Percentiles rank a stretch among this genome's conserved stretches.
Conservation (phyloP, 441 rosid genomes). For the Erysimum pusillum region DNA sequence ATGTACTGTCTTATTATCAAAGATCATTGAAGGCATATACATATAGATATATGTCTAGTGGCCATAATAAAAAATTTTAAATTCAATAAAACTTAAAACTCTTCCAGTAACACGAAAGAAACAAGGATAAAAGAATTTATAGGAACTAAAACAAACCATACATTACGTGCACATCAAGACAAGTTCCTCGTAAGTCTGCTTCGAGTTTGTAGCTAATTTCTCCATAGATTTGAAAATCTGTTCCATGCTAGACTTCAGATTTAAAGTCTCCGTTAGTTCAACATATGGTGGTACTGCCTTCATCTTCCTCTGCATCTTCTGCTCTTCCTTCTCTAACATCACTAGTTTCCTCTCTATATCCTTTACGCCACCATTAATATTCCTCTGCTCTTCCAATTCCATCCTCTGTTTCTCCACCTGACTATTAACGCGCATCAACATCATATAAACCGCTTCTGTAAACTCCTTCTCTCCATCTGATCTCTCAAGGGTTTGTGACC, state of each 20-base stretch:
- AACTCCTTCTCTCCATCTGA: conserved; percentile 48
- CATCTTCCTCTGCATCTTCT: conserved; percentile 42
- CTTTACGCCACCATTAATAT: conserved; percentile 40
- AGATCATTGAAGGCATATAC: background rate
- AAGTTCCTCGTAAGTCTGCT: conserved; percentile 51
- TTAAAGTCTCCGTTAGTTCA: conserved; percentile 18
- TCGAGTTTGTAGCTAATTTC: conserved; percentile 48
- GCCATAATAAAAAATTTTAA: background rate
- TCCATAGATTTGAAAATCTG: conserved; percentile 55
- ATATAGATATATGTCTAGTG: background rate
- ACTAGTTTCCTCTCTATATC: conserved; percentile 54
- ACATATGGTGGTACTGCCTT: conserved; percentile 34
- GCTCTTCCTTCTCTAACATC: conserved; percentile 54
- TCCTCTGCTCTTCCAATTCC: conserved; percentile 50
- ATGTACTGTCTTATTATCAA: background rate
- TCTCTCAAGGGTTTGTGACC: conserved; percentile 54
- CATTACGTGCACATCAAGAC: conserved; percentile 36
- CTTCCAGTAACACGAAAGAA: conserved; percentile 5
- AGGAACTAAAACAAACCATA: background rate
- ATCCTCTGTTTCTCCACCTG: conserved; percentile 43
- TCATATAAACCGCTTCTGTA: conserved; percentile 43
- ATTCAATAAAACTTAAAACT: background rate
- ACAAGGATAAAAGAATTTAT: background rate
- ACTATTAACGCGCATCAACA: conserved; percentile 40
- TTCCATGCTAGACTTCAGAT: conserved; percentile 46